Evolutionary conservation across 495 filamentous ascomycete species (phyloP), one percentile per base, ranked within the genome.

Genomic region (Darksidea phi): DNA sequence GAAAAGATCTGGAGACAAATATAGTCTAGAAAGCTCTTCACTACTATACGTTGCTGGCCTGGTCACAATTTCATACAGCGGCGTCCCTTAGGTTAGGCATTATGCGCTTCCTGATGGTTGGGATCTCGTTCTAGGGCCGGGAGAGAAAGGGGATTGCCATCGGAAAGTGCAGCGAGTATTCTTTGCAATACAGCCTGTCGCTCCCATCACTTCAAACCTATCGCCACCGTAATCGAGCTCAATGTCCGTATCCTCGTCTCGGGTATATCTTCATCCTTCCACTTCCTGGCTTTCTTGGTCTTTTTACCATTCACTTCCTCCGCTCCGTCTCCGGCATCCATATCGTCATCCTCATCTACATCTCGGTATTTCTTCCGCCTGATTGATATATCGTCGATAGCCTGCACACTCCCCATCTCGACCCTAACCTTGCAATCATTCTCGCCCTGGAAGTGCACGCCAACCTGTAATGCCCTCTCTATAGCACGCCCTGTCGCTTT

Each of bases 401-500:
- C 73, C 7, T 37, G 64, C 45, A 73, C 70, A 57, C 54, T 74
- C 41, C 75, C 76, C 43, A 74, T 76, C 61, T 62, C 57, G 34
- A 78, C 58, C 38, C 42, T 57, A 1, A 78, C 72, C 15, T 28
- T 54, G 57, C 61, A 71, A 53, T 75, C 74, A 34, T 42, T 54
- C 66, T 71, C 66, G 43, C 67, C 61, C 64, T 75, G 73, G 54
- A 78, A 78, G 59, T 66, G 76, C 45, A 72, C 18, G 15, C 63
- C 75, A 47, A 78, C 46, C 48, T 73, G 60, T 63, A 91, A 65
- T 25, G 84, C 85, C 73, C 82, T 87, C 70, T 85, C 78, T 51
- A 96, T 91, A 32, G 90, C 91, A 64, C 81, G 82, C 32, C 89
- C 90, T 0, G 89, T 92, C 15, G 84, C 93, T 56, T 91, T 88